Evolutionary conservation across 164 flowering plant genomes (phyloP), one percentile per base, ranked within the genome.

Genomic region (Santalum album): DNA sequence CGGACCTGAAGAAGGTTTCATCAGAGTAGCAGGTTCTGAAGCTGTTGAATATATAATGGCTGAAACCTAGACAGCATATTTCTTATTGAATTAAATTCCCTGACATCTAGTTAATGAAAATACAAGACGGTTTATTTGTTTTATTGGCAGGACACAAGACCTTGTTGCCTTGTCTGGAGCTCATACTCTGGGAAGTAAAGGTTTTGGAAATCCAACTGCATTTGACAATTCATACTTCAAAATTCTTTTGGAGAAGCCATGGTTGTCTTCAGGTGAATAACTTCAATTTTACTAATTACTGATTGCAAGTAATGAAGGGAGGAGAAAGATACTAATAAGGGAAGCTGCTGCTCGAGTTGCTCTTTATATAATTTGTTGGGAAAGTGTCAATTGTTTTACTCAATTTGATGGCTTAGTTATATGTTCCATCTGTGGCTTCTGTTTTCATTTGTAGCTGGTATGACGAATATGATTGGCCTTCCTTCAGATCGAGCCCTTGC

Each of bases 161-260:
- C 88, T 91, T 54, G 92, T 91, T 62, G 96, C 90, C 25, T 66
- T 91, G 39, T 88, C 96, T 49, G 98, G 98, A 57, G 98, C 98
- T 9, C 98, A 88, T 69, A 91, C 96, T 50, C 68, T 86, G 55
- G 98, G 98, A 48, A 67, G 80, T 68, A 91, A 91, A 75, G 96
- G 96, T 32, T 88, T 91, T 75, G 96, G 95, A 66, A 78, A 57
- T 62, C 96, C 98, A 20, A 51, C 58, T 55, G 76, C 66, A 48
- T 91, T 91, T 65, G 98, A 91, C 71, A 91, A 88, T 59, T 63
- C 95, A 32, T 91, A 91, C 80, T 91, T 64, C 74, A 81, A 88
- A 69, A 76, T 88, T 50, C 92, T 91, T 63, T 58, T 84, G 34
- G 83, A 86, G 66, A 88, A 91, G 73, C 86, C 98, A 59, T 88